Conservation (phyloP, 805 yeast genomes). For the Kodamaea kaohsiungensis region DNA sequence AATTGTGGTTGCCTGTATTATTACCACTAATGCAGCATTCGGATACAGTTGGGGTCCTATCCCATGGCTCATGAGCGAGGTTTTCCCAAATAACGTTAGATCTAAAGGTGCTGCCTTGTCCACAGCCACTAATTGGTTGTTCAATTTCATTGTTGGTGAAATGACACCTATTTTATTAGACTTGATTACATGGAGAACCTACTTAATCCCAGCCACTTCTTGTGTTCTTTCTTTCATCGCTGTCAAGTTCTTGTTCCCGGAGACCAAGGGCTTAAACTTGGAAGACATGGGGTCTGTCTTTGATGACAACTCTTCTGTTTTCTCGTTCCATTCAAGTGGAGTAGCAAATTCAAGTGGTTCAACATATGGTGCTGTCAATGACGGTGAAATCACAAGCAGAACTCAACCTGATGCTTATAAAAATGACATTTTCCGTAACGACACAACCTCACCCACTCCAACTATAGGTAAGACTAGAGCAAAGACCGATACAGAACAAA, state of each 20-base stretch:
- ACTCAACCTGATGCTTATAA: conserved; percentile 3
- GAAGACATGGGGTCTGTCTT: conserved; percentile 93
- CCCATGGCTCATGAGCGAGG: conserved; percentile 89
- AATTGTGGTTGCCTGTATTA: conserved; percentile 72
- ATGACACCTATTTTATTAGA: conserved; percentile 86
- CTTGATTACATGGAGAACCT: conserved; percentile 73
- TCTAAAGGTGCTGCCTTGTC: conserved; percentile 90
- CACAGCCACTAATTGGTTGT: conserved; percentile 92
- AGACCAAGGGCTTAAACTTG: conserved; percentile 82
- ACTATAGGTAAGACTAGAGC: conserved; percentile 1
- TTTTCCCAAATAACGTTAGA: conserved; percentile 79
- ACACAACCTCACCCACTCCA: not conserved
- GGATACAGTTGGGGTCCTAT: conserved; percentile 95
- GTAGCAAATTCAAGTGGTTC: conserved; percentile 11
- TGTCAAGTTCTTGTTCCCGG: conserved; percentile 78
- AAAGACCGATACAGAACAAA: not conserved
- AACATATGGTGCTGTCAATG: conserved; percentile 6
- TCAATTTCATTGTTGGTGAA: conserved; percentile 90
- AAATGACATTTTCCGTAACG: conserved; percentile 8
- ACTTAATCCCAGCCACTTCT: conserved; percentile 77
- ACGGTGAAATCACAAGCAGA: conserved; percentile 7
- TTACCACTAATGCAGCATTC: conserved; percentile 78
- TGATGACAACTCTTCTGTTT: conserved; percentile 56
- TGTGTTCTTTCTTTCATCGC: conserved; percentile 73
- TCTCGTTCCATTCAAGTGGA: conserved; percentile 41